Evolutionary conservation across 2,329 filamentous ascomycete genomes (phyloP), one percentile per base, ranked within the genome.

Genomic region (Bertia moriformis): DNA sequence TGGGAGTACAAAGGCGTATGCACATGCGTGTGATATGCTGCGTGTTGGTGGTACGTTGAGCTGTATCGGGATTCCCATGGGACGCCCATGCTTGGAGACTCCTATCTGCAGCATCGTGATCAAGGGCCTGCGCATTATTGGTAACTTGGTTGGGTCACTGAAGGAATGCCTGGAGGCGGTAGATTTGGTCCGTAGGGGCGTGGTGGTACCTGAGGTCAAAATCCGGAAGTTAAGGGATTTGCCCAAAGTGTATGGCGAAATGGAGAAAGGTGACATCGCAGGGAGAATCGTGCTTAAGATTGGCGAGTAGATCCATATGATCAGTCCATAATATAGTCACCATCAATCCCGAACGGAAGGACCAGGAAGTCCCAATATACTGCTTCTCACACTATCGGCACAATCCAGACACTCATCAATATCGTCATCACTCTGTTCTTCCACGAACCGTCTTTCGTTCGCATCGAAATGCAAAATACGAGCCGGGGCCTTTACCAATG

Each of bases 91-190:
- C 38, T 48, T 66, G 35, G 53, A 62, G 40, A 64, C 57, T 2
- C 53, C 55, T 3, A 58, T 66, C 35, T 54, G 55, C 19, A 55
- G 56, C 1, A 64, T 66, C 39, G 59, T 65, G 18, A 65, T 66
- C 45, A 63, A 59, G 45, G 60, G 62, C 1, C 42, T 66, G 19
- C 57, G 48, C 39, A 58, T 65, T 36, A 56, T 54, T 2, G 61
- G 61, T 1, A 66, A 63, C 38, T 47, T 66, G 27, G 56, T 65
- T 3, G 62, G 61, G 1, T 62, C 56, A 4, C 44, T 65, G 44
- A 60, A 59, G 42, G 63, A 66, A 43, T 64, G 61, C 33, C 51
- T 64, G 47, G 62, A 65, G 42, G 62, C 62, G 0, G 60, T 65
- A 15, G 59, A 64, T 22, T 44, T 62, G 41, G 61, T 65, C 1